These are phyloP conservation scores for Diospyros lotus DNA, from an alignment of 148 eudicot species.

Conservation along the genomic window DNA sequence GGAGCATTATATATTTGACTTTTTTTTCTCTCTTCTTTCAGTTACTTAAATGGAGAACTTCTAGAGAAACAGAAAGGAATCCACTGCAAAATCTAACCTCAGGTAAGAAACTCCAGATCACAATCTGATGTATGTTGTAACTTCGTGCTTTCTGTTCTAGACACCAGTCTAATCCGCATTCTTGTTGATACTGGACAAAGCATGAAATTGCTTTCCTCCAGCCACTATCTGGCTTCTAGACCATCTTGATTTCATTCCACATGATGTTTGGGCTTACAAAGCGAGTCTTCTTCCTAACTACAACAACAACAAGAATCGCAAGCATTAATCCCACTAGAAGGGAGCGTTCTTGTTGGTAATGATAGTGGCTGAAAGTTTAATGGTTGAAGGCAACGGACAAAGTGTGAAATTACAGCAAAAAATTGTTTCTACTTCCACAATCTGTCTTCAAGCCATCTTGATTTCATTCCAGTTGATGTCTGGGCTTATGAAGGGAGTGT, in stretches of 20 bases:
- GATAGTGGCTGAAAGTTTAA: no score
- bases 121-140: no score
- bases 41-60: no score
- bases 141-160: neutral
- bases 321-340: no score
- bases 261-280: neutral
- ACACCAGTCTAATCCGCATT: neutral
- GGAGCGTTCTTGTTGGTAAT: no score
- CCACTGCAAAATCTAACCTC: no score
- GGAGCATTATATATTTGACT: no score
- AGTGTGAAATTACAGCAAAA: neutral
- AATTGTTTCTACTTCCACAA: neutral
- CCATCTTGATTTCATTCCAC: neutral
- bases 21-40: no score
- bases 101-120: no score
- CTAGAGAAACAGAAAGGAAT: no score
- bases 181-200: neutral
- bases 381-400: neutral
- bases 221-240: neutral
- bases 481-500: neutral
- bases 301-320: no score
- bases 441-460: neutral
- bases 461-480: neutral
- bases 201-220: neutral
- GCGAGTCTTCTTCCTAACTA: neutral